Percentiles rank a stretch among this genome's conserved stretches.
Evolutionary conservation across 2,329 filamentous ascomycete genomes (phyloP).

Genomic region (Fusarium ambrosium): DNA sequence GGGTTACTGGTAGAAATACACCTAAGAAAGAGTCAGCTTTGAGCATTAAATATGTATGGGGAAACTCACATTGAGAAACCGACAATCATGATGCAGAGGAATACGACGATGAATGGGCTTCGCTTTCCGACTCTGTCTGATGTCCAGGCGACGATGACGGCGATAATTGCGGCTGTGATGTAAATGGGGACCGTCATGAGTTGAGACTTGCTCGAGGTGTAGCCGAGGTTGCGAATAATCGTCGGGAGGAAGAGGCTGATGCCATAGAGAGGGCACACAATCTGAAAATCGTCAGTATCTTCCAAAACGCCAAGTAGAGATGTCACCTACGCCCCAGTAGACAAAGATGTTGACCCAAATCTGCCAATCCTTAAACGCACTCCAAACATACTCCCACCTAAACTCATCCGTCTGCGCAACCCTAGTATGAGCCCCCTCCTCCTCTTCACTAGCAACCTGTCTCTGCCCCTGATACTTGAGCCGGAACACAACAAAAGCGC

Average conservation of each 20-base stretch:
- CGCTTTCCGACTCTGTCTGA: conserved; percentile 68
- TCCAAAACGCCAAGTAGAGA: too few species aligned
- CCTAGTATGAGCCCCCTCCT: conserved; percentile 30
- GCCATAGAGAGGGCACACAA: conserved; percentile 68
- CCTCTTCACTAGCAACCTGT: conserved; percentile 24
- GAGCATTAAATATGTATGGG: accelerated
- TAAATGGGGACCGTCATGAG: conserved; percentile 73
- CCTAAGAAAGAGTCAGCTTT: conserved; percentile 49
- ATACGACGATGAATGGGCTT: conserved; percentile 68
- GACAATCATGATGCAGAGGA: conserved; percentile 66
- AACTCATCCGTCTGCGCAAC: conserved; percentile 81
- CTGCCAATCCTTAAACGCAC: conserved; percentile 84
- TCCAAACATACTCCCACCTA: conserved; percentile 79
- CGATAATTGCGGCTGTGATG: conserved; percentile 73
- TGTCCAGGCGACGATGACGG: conserved; percentile 65
- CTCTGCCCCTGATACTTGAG: conserved; percentile 73
- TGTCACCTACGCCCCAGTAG: conserved; percentile 70
- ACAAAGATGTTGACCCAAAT: conserved; percentile 74
- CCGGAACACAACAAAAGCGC: conserved; percentile 77
- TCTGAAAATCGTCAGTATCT: conserved; percentile 48
- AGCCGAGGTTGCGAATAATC: conserved; percentile 72
- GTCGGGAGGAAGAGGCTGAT: conserved; percentile 73
- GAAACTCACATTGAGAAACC: conserved; percentile 67
- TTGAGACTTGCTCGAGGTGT: conserved; percentile 70
- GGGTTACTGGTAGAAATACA: conserved; percentile 71